These are phyloP conservation scores for Umbelopsis ramanniana DNA, from an alignment of 192 early-diverging fungal species.

Conservation along the genomic window DNA sequence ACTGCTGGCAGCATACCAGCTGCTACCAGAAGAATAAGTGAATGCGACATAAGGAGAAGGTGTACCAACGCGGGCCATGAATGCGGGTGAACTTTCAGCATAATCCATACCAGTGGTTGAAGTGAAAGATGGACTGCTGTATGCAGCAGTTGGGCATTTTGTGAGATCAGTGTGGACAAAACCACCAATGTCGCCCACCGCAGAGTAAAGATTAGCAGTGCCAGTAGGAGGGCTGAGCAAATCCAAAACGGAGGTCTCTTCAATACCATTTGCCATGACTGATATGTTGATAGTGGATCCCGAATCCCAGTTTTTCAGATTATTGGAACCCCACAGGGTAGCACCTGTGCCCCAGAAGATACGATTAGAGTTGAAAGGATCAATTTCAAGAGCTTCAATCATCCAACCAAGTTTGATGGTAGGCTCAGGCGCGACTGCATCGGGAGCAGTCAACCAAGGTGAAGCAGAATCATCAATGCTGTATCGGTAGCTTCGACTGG, in stretches of 20 bases:
- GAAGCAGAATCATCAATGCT: background rate
- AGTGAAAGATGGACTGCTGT: background rate
- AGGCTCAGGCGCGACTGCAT: background rate
- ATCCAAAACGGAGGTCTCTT: background rate
- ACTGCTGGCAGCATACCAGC: constrained; percentile 1
- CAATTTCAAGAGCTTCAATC: background rate
- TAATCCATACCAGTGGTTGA: background rate
- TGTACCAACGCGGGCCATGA: background rate
- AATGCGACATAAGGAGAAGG: background rate
- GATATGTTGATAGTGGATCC: background rate
- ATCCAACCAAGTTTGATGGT: background rate
- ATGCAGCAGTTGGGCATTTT: background rate
- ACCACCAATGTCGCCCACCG: background rate
- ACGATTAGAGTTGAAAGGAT: background rate
- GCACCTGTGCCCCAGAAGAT: constrained; percentile 1
- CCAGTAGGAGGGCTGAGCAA: background rate
- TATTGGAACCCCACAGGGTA: background rate
- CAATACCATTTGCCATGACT: background rate
- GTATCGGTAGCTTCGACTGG: background rate
- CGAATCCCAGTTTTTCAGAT: background rate
- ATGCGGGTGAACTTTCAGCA: background rate
- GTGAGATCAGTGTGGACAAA: background rate
- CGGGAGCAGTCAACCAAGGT: background rate
- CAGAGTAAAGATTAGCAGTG: background rate
- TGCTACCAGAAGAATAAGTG: background rate